Base-by-base conservation (phyloP, 306 rosid genomes). In the Parietaria judaica region DNA sequence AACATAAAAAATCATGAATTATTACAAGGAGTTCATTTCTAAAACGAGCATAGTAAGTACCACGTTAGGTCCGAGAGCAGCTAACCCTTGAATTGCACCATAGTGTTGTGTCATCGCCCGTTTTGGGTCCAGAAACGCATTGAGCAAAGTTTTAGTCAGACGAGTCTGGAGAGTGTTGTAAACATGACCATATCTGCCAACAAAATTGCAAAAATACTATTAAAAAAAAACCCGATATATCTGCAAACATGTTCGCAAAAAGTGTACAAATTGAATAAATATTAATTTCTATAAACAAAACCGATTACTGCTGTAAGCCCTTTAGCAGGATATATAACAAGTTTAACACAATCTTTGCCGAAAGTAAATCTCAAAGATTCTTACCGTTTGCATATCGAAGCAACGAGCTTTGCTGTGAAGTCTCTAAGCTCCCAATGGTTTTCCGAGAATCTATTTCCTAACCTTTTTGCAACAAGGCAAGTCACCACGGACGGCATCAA, bases 401-500 rank as follows among this genome's bases (percentile, higher is more conserved):
- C 89, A 70, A 88, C 87, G 66, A 85, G 86, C 45, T 79, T 80
- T 17, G 96, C 89, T 0, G 87, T 88, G 61, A 80, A 88, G 75
- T 88, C 96, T 74, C 96, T 79, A 62, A 88, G 96, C 75, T 85
- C 85, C 96, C 94, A 88, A 55, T 88, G 96, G 72, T 80, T 81
- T 65, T 83, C 94, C 36, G 89, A 74, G 75, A 84, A 74, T 72
- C 96, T 71, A 59, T 79, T 85, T 17, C 96, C 96, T 80, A 88
- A 77, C 71, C 94, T 80, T 77, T 77, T 85, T 11, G 94, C 82
- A 69, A 88, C 96, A 63, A 88, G 94, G 81, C 96, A 88, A 63
- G 96, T 88, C 47, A 85, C 94, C 72, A 88, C 83, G 70, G 96
- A 85, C 61, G 96, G 96, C 96, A 88, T 88, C 94, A 88, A 85